Conservation (phyloP, 805 yeast species). For the Candida michaelii region DNA sequence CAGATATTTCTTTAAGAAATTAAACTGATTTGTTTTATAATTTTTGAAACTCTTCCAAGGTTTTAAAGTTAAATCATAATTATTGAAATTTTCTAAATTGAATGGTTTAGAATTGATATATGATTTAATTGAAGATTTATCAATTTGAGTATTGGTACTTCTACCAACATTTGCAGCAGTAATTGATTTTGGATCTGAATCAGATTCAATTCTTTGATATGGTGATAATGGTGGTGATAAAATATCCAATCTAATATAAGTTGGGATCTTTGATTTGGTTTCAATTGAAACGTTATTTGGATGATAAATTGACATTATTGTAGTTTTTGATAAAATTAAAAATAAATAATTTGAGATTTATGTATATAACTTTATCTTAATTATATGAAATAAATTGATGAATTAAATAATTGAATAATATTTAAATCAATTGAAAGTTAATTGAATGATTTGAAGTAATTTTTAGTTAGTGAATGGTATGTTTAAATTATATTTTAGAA, state of each 20-base stretch:
- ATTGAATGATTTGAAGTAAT: background rate
- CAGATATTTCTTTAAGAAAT: constrained; percentile 54
- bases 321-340: background rate
- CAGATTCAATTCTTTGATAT: constrained; percentile 23
- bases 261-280: constrained; percentile 12
- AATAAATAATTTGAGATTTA: constrained; percentile 2
- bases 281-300: constrained; percentile 30
- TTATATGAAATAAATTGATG: background rate
- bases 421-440: background rate
- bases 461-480: background rate
- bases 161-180: background rate
- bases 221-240: constrained; percentile 50
- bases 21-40: constrained; percentile 49
- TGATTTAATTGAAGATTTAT: constrained; percentile 9
- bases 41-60: constrained; percentile 50
- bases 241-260: constrained; percentile 21
- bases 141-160: constrained; percentile 5
- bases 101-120: constrained; percentile 31
- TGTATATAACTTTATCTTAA: background rate
- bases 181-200: constrained; percentile 1
- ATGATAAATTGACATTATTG: constrained; percentile 31
- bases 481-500: background rate
- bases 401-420: constrained; percentile 1
- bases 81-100: constrained; percentile 48
- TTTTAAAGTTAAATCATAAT: constrained; percentile 48